Percentiles rank a stretch among this genome's conserved stretches.
Evolutionary conservation across 1,284 basidiomycete species (phyloP).

Genomic region (Ganoderma lingzhi): DNA sequence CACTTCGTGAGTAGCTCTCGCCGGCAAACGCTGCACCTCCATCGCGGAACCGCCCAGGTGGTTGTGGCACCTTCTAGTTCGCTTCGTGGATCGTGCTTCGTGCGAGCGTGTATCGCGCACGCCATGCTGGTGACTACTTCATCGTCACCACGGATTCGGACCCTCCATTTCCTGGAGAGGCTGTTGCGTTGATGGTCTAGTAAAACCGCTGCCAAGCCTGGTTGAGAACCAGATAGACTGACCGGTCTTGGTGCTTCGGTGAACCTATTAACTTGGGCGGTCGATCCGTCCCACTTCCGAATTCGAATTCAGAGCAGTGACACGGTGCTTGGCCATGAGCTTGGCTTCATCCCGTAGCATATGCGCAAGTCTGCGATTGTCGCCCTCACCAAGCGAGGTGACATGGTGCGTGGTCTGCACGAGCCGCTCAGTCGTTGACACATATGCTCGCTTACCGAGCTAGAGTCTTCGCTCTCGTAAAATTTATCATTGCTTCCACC

Average conservation of each 20-base stretch:
- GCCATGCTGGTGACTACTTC: slow-evolving; percentile 44
- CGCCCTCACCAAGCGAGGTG: slow-evolving; percentile 57
- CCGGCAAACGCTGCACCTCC: slow-evolving; percentile 55
- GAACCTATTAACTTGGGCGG: slow-evolving; percentile 51
- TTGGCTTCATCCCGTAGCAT: background rate
- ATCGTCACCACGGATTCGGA: slow-evolving; percentile 39
- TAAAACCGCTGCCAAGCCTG: slow-evolving; percentile 56
- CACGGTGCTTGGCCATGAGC: background rate
- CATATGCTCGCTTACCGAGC: too few relatives aligned
- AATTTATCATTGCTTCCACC: background rate
- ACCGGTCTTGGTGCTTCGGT: slow-evolving; percentile 49
- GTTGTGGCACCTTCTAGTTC: slow-evolving; percentile 43
- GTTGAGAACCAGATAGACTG: slow-evolving; percentile 48
- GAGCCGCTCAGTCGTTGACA: too few relatives aligned
- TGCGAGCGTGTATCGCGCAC: slow-evolving; percentile 62
- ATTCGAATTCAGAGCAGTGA: background rate
- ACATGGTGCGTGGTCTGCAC: slow-evolving; percentile 43
- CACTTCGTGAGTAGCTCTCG: slow-evolving; percentile 49
- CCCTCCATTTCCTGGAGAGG: slow-evolving; percentile 20
- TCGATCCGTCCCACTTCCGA: slow-evolving; percentile 4
- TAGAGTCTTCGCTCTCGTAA: background rate
- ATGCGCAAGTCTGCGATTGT: slow-evolving; percentile 59
- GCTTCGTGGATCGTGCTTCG: slow-evolving; percentile 55
- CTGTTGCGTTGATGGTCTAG: slow-evolving; percentile 46
- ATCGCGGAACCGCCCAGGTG: slow-evolving; percentile 38